Base-by-base conservation (phyloP, 176 grass and related monocot genomes). In the maize (Zea mays) region DNA sequence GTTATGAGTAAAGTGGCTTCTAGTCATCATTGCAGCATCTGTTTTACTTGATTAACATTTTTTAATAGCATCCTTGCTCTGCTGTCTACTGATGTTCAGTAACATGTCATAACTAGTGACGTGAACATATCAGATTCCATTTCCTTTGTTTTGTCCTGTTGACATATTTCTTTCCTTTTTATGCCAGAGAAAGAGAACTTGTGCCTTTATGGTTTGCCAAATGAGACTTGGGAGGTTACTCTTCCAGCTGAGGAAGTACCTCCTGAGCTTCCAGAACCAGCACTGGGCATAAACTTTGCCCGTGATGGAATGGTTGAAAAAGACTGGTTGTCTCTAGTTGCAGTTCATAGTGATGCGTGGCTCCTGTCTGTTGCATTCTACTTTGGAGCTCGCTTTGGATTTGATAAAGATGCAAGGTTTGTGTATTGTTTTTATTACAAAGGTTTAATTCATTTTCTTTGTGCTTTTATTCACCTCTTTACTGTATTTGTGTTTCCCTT, bases 261-360 rank as follows among this genome's bases (percentile, higher is more conserved):
- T 42, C 78, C 86, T 57, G 88, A 93, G 86, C 85, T 97, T 84
- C 93, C 93, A 42, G 93, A 97, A 73, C 90, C 93, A 50, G 86
- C 84, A 80, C 58, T 97, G 17, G 93, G 93, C 60, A 97, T 97
- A 79, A 97, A 97, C 82, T 97, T 97, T 88, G 90, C 93, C 10
- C 87, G 90, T 61, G 85, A 93, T 78, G 90, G 88, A 74, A 97
- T 97, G 93, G 62, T 65, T 27, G 85, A 84, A 86, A 89, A 83
- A 33, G 93, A 89, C 78, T 97, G 93, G 93, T 21, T 97, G 48
- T 79, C 69, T 15, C 81, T 97, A 42, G 90, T 93, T 82, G 93
- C 93, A 48, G 88, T 93, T 86, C 88, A 93, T 73, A 97, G 93
- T 71, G 93, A 97, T 74, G 80, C 93, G 7, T 97, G 93, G 93